Percentiles rank a stretch among this genome's conserved stretches.
Conservation (phyloP, 75 land plant species). For the Selaginella tamariscina region DNA sequence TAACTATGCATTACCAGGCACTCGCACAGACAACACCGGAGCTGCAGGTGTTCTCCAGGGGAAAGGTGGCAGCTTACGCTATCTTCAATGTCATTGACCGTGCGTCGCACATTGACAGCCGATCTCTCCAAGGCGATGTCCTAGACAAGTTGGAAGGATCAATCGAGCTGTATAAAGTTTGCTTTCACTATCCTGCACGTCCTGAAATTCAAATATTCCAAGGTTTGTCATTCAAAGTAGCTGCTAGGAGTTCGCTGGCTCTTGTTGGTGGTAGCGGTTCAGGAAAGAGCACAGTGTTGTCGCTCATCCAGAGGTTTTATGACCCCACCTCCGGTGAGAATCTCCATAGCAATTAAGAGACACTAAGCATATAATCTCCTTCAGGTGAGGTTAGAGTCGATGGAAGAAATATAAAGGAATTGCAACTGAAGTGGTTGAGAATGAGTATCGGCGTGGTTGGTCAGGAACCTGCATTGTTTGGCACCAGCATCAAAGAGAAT, state of each 20-base stretch:
- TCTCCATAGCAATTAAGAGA: not conserved
- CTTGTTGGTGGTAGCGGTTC: conserved; percentile 4
- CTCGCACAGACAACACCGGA: not conserved
- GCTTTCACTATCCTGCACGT: not conserved
- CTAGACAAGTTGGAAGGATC: not conserved
- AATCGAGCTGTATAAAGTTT: not conserved
- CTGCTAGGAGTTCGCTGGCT: not conserved
- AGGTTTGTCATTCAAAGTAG: not conserved
- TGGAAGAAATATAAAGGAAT: not conserved
- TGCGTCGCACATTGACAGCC: not conserved
- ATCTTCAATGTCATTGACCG: not conserved
- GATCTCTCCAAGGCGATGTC: not conserved
- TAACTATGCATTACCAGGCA: not conserved
- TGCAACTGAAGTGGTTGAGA: conserved; percentile 5
- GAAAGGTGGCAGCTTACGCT: not conserved
- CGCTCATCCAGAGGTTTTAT: conserved; percentile 3
- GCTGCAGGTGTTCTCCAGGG: not conserved
- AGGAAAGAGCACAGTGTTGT: conserved; percentile 11
- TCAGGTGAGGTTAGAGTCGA: not conserved
- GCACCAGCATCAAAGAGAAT: not conserved
- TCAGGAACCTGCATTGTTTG: conserved; percentile 13
- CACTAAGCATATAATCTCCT: not conserved
- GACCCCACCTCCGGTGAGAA: conserved; percentile 2
- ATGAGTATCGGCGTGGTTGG: not conserved
- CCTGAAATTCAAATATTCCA: not conserved